Conservation (phyloP, 441 rosid species). For the Arabidopsis lyrata region DNA sequence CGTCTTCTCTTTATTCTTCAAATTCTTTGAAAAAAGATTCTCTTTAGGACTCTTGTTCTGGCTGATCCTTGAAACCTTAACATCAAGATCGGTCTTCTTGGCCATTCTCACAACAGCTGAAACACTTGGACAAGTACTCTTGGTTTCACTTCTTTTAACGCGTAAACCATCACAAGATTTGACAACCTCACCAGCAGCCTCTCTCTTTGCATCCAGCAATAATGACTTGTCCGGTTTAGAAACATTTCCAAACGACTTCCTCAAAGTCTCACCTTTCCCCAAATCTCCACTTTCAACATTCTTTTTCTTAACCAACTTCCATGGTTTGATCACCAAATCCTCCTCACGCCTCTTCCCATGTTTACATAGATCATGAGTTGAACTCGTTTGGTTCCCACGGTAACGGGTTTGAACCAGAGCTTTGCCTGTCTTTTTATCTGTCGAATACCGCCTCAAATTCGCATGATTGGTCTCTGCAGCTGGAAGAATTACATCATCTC, state of each 20-base stretch:
- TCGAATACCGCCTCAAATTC: slow-evolving; percentile 26
- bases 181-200: slow-evolving; percentile 21
- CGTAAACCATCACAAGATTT: slow-evolving; percentile 31
- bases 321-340: slow-evolving; percentile 40
- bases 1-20: slow-evolving; percentile 6
- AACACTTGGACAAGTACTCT: slow-evolving; percentile 28
- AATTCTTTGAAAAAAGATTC: slow-evolving; percentile 8
- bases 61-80: slow-evolving; percentile 7
- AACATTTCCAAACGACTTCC: slow-evolving; percentile 35
- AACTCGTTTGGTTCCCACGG: slow-evolving; percentile 42
- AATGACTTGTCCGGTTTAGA: slow-evolving; percentile 24
- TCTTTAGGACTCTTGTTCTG: slow-evolving; percentile 19
- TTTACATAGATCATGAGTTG: slow-evolving; percentile 47
- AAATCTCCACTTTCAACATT: slow-evolving; percentile 29
- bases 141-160: slow-evolving; percentile 28
- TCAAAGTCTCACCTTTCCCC: slow-evolving; percentile 31
- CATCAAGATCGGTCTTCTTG: slow-evolving; percentile 37
- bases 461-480: slow-evolving; percentile 30
- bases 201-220: slow-evolving; percentile 35
- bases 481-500: slow-evolving; percentile 36
- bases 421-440: slow-evolving; percentile 24
- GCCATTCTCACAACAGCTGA: slow-evolving; percentile 28
- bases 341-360: slow-evolving; percentile 49
- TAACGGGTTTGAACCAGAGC: slow-evolving; percentile 40
- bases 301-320: slow-evolving; percentile 46